Evolutionary conservation across 2,329 filamentous ascomycete genomes (phyloP).

Genomic region (Epichloe scottii): DNA sequence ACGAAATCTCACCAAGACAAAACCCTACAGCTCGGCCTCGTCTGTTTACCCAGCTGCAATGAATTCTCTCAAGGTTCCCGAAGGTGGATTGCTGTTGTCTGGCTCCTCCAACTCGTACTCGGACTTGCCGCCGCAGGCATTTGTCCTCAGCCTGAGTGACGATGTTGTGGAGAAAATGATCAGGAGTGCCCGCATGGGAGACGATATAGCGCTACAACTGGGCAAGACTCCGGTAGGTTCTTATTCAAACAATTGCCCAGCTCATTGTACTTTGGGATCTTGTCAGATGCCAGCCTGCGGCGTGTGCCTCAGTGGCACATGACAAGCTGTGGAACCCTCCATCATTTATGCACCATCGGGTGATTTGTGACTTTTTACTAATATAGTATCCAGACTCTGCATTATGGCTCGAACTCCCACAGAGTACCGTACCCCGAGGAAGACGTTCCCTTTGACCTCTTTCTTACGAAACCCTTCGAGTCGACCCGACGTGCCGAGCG

Average conservation of each 20-base stretch:
- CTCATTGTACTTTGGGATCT: constrained; percentile 1
- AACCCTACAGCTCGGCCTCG: not conserved
- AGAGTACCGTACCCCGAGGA: constrained; percentile 31
- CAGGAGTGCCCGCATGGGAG: constrained; percentile 42
- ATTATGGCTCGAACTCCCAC: constrained; percentile 39
- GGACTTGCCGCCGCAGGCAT: constrained; percentile 39
- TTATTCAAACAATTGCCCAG: not conserved
- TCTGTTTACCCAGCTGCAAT: constrained; percentile 21
- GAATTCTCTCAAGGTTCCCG: constrained; percentile 43
- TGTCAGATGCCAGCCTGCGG: too few relatives aligned
- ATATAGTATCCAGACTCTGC: constrained; percentile 31
- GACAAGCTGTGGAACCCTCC: constrained; percentile 7
- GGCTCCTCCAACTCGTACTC: constrained; percentile 32
- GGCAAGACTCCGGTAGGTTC: constrained; percentile 46
- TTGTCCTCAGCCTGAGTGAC: constrained; percentile 45
- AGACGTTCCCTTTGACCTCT: constrained; percentile 42
- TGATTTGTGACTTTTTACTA: not conserved
- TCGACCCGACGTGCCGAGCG: constrained; percentile 32
- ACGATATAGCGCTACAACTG: constrained; percentile 43
- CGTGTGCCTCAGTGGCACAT: not conserved
- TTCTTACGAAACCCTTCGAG: constrained; percentile 38
- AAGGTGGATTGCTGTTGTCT: constrained; percentile 44
- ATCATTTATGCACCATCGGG: not conserved
- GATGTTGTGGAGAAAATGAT: constrained; percentile 51
- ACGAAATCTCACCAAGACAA: not conserved